Evolutionary conservation across 1,284 basidiomycete species (phyloP), one percentile per base, ranked within the genome.

Genomic region (Anthracocystis panici-leucophaei): DNA sequence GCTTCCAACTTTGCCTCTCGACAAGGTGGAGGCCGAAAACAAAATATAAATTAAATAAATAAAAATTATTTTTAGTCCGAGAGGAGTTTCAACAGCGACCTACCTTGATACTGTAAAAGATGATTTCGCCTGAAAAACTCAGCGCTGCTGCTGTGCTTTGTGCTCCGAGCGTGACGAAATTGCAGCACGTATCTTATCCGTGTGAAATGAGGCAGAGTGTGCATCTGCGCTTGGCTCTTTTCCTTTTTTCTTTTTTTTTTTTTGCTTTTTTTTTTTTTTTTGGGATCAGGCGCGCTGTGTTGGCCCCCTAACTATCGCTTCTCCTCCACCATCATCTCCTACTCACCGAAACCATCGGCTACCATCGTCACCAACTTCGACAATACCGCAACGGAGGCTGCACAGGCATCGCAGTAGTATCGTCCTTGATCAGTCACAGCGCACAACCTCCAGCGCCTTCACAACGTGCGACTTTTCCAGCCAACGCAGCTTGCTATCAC

Each of bases 251-350:
- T 29, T 29, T 21, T 41, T 33, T 54, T 44, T 44, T 29, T 29
- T 21, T 41, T 33, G 33, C 20, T 29, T 21, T 41, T 33, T 54
- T 44, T n/a, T n/a, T 44, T 29, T 29, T 21, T 41, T 33, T 54
- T 44, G 14, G 33, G 16, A n/a, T 29, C 23, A 16, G 20, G 41
- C 52, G 52, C 41, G 33, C 27, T 35, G 33, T 41, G 16, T 25
- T 35, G 20, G 38, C 40, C 57, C 63, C 64, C 57, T 60, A 61
- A 57, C 56, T 44, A 20, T 20, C 14, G 35, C 35, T 38, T 38
- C 35, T 38, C 55, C 46, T 54, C 59, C 51, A 62, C 59, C 65
- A 68, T 52, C 56, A 62, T 45, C 64, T n/a, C 16, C 25, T 11
- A 49, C 42, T 38, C 35, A 38, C 35, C 31, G 18, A 14, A 23